Percentiles rank a stretch among this genome's conserved stretches.
These are phyloP conservation scores for Trametes cingulata DNA, from an alignment of 768 basidiomycete genomes.

Conservation along the genomic window DNA sequence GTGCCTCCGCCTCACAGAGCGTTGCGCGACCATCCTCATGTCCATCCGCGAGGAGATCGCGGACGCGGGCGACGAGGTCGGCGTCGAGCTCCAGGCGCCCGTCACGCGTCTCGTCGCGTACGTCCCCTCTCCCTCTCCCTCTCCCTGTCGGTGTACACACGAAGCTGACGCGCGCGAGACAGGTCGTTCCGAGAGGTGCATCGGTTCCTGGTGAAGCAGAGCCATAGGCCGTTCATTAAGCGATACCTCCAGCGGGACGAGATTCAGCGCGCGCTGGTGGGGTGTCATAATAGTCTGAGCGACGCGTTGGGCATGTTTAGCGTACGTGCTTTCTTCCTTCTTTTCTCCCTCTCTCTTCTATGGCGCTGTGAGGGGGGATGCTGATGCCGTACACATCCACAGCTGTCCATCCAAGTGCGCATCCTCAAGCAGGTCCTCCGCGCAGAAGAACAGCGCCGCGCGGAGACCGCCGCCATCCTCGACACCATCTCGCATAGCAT, in stretches of 20 bases:
- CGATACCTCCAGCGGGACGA: constrained; percentile 77
- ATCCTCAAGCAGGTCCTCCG: constrained; percentile 48
- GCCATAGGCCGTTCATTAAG: constrained; percentile 71
- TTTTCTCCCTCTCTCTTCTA: too few species aligned
- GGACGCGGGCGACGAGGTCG: constrained; percentile 55
- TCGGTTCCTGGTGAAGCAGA: constrained; percentile 57
- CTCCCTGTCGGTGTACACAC: too few species aligned
- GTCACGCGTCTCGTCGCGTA: constrained; percentile 52
- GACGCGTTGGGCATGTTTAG: constrained; percentile 61
- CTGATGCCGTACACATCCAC: background rate
- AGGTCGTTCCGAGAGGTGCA: constrained; percentile 49
- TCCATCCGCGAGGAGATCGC: constrained; percentile 61
- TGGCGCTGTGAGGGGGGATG: too few species aligned
- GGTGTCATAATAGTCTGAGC: constrained; percentile 52
- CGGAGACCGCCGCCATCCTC: constrained; percentile 39
- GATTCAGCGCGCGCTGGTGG: constrained; percentile 51
- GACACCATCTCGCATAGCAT: constrained; percentile 31
- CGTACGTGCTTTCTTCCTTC: too few species aligned
- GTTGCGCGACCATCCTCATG: constrained; percentile 69
- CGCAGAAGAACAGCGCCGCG: constrained; percentile 38
- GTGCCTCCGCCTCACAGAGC: constrained; percentile 70
- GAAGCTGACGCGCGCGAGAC: background rate
- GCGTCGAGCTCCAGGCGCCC: constrained; percentile 50
- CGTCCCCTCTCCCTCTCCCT: constrained; percentile 31
- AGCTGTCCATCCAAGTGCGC: constrained; percentile 54